Evolutionary conservation across 768 basidiomycete genomes (phyloP), one percentile per base, ranked within the genome.

Genomic region (Rickenella mellea): DNA sequence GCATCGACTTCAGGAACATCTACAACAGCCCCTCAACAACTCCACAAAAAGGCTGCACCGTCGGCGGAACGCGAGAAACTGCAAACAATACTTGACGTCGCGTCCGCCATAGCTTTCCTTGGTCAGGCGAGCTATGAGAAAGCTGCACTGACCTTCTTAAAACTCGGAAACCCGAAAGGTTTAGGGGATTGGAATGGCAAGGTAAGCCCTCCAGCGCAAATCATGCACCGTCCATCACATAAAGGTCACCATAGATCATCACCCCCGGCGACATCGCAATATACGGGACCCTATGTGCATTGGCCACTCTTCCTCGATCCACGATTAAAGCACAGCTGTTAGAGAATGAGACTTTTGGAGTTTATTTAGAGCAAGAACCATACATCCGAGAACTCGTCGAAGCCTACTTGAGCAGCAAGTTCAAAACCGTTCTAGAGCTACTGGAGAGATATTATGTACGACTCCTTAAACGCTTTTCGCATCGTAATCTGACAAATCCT

Each of bases 341-440:
- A 24, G 81, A 79, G 44, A 87, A 83, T 54, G 60, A 81, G 1
- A 64, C 67, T 7, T 90, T 94, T 53, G 69, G 77, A 9, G 64
- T 75, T 20, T 89, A 83, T 59, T 74, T 93, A 35, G 92, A 94
- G 54, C 78, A 86, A 49, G 88, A 91, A 56, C 79, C 83, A 0
- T 91, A 92, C 54, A 57, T 92, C 26, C 77, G 93, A 27, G 91
- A 94, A 41, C 73, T 96, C 31, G 65, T 92, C 41, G 83, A 86
- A 46, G 76, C 84, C 2, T 96, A 90, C 62, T 80, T 92, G 69
- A 71, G 72, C 44, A 91, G 84, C 58, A 78, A 83, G 52, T 97
- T 96, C 69, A 88, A 83, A 55, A 74, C 69, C 5, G 86, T 85
- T 6, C 71, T 93, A 10, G 82, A 83, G 24, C 63, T 88, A 15